Percentiles rank a stretch among this genome's conserved stretches.
Conservation (phyloP, 306 rosid genomes). For the Sicyos baderoa region DNA sequence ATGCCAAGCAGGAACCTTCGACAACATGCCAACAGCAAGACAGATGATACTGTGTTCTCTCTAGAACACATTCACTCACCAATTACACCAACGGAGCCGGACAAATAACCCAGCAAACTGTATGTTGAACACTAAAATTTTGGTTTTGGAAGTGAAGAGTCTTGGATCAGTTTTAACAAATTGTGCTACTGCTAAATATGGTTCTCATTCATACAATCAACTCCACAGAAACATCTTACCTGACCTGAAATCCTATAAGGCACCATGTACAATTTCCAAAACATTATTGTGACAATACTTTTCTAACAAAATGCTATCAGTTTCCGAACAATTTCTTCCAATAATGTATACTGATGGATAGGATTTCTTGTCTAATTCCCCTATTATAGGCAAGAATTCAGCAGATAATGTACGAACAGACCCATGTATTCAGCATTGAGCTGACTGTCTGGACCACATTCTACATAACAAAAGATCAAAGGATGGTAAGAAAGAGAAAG, state of each 20-base stretch:
- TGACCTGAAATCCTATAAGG: not conserved
- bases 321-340: conserved; percentile 2
- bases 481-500: conserved; percentile 18
- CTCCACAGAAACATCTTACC: not conserved
- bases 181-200: not conserved
- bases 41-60: not conserved
- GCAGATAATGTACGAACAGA: too few relatives aligned
- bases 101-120: not conserved
- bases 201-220: not conserved
- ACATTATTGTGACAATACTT: not conserved
- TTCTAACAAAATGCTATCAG: not conserved
- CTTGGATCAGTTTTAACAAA: not conserved
- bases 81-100: not conserved
- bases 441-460: conserved; percentile 20
- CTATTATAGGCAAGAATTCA: not conserved
- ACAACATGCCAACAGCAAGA: not conserved
- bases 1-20: not conserved
- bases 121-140: not conserved
- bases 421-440: too few relatives aligned
- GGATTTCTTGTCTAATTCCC: conserved; percentile 4
- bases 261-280: not conserved
- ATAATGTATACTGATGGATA: not conserved
- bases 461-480: conserved; percentile 34
- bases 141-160: not conserved
- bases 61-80: not conserved